Evolutionary conservation across 169 alveolate genomes (phyloP), one percentile per base, ranked within the genome.

Genomic region (Cryptosporidium xiaoi): DNA sequence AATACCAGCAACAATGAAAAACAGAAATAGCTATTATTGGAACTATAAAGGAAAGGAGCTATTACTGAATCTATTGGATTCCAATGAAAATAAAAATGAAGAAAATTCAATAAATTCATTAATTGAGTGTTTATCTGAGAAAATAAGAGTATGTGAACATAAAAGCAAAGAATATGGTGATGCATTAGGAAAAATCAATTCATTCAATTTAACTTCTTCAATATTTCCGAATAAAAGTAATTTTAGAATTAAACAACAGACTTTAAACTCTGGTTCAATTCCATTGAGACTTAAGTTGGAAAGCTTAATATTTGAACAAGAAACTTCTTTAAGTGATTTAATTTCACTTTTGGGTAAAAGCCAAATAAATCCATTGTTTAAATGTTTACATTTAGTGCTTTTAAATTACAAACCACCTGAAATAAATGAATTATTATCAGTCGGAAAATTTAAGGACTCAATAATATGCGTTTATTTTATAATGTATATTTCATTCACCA

Each of bases 401-500:
- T 34, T 69, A n/a, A 69, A 69, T n/a, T 60, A 58, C 24, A 24
- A 36, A 40, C 87, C 87, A 24, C 64, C 66, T 3, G 69, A 77
- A 34, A 24, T 77, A 27, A 62, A 13, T 40, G 87, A 62, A 13
- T 44, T 60, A 46, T 40, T 77, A 13, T 24, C 12, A 8, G 46
- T 24, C 13, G 71, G 44, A 44, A 36, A 77, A 33, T 29, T 29
- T 62, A 58, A 77, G 0, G 60, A 40, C 18, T 56, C 69, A 18
- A 48, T 77, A 13, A 58, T 77, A n/a, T 77, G 87, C 15, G 40
- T 77, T n/a, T 77, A 77, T 46, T 60, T 77, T 40, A 62, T 60
- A 29, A 36, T 77, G 18, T 77, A 77, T 31, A 44, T 77, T 8
- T 60, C 71, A 10, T 24, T 77, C 40, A 34, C 56, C 2, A 34